Percentiles rank a stretch among this genome's conserved stretches.
Evolutionary conservation across 495 filamentous ascomycete species (phyloP).

Genomic region (Parathielavia hyrcaniae): DNA sequence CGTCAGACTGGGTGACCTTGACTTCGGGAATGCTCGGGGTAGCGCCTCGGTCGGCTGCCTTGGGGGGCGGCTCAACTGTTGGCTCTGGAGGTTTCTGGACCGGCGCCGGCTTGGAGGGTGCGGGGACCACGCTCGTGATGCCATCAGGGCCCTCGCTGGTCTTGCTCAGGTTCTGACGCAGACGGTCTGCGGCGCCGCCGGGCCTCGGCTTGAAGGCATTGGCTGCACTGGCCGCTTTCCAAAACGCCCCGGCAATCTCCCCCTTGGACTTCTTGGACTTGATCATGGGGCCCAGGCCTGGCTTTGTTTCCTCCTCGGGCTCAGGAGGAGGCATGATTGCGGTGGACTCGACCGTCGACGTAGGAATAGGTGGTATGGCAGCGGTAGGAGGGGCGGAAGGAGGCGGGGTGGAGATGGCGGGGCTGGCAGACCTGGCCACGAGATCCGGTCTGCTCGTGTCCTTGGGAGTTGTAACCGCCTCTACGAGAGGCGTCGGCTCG

Average conservation of each 20-base stretch:
- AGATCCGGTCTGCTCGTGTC: conserved; percentile 17
- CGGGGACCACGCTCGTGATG: conserved; percentile 78
- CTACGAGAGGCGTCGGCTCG: conserved; percentile 18
- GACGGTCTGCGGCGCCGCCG: conserved; percentile 71
- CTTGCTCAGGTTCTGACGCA: conserved; percentile 52
- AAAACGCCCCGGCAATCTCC: conserved; percentile 71
- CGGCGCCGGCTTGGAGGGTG: conserved; percentile 50
- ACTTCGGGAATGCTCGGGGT: conserved; percentile 44
- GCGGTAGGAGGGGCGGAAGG: conserved; percentile 17
- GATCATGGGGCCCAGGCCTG: conserved; percentile 86
- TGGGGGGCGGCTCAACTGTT: conserved; percentile 23
- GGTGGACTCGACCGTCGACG: conserved; percentile 22
- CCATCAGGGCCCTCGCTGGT: conserved; percentile 66
- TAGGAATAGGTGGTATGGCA: conserved; percentile 21
- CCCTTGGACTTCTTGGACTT: conserved; percentile 61
- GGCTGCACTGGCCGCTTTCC: conserved; percentile 77
- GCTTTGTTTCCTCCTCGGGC: conserved; percentile 54
- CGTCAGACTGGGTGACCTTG: conserved; percentile 42
- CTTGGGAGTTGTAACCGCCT: conserved; percentile 19
- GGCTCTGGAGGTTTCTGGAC: conserved; percentile 28
- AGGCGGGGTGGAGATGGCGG: conserved; percentile 8
- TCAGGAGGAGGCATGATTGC: conserved; percentile 30
- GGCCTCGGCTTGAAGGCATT: conserved; percentile 74
- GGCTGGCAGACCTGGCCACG: conserved; percentile 17
- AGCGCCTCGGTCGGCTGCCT: conserved; percentile 27